These are phyloP conservation scores for Endotrypanum monterogeii DNA, from an alignment of 208 protist species.

Conservation along the genomic window DNA sequence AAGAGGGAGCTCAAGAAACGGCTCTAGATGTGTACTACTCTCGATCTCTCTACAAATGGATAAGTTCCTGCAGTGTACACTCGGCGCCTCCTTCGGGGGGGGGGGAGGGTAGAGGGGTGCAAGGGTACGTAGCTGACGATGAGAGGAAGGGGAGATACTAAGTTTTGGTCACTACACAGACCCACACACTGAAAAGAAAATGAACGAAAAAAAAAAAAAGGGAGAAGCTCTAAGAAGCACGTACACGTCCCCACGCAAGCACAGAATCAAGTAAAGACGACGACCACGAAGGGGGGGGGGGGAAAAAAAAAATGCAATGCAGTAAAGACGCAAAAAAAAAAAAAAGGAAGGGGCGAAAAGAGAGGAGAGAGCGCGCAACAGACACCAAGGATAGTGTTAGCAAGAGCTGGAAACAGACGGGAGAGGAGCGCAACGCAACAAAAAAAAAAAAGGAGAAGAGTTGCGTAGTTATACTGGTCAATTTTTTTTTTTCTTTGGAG, in stretches of 20 bases:
- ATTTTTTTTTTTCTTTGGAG: too few relatives aligned
- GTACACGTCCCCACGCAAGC: not conserved
- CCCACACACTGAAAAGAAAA: too few relatives aligned
- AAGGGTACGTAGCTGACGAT: not conserved
- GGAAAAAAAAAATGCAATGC: not conserved
- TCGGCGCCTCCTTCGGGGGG: too few relatives aligned
- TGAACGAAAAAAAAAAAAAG: not conserved
- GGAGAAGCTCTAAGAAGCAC: not conserved
- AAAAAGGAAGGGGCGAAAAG: not conserved
- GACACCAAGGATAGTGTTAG: not conserved
- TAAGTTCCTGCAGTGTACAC: not conserved
- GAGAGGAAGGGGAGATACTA: not conserved
- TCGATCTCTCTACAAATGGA: not conserved
- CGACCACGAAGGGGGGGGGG: not conserved
- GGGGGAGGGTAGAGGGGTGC: not conserved
- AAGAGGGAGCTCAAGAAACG: too few relatives aligned
- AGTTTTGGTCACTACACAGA: not conserved
- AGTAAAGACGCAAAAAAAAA: not conserved
- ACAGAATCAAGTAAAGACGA: not conserved
- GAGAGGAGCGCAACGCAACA: too few relatives aligned
- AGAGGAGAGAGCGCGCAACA: not conserved
- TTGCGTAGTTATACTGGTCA: too few relatives aligned
- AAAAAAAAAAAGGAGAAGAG: too few relatives aligned
- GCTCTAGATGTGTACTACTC: too few relatives aligned
- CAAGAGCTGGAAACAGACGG: too few relatives aligned